Evolutionary conservation across 2,329 filamentous ascomycete species (phyloP).

Genomic region (Teratosphaeria gauchensis): DNA sequence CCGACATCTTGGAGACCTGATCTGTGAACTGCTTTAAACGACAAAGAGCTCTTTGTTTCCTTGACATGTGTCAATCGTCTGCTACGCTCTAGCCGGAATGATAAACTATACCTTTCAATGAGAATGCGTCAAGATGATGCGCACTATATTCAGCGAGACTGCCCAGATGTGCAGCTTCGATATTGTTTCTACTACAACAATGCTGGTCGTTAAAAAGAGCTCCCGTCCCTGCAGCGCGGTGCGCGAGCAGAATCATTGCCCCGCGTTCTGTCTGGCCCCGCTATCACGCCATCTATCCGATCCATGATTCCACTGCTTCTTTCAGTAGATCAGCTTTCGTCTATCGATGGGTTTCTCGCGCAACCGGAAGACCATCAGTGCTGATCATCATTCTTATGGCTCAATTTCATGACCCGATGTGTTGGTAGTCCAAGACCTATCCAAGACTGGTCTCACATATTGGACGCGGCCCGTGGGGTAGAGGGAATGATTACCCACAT

Average conservation of each 20-base stretch:
- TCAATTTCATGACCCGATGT: neutral
- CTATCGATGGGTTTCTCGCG: neutral
- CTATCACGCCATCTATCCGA: constrained; percentile 1
- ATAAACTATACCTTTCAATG: neutral
- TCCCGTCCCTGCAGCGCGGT: neutral
- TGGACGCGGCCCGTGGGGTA: neutral
- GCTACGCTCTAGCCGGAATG: neutral
- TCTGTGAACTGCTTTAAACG: constrained; percentile 17
- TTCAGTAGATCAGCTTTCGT: neutral
- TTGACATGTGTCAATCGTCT: constrained; percentile 7
- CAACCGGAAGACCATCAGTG: neutral
- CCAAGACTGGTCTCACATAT: neutral
- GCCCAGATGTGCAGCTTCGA: neutral
- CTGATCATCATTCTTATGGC: neutral
- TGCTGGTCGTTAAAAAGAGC: neutral
- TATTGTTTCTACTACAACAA: neutral
- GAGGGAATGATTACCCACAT: neutral
- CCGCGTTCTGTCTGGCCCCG: neutral
- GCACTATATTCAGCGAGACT: neutral
- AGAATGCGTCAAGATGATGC: neutral
- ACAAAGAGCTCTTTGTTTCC: constrained; percentile 8
- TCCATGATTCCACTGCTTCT: neutral
- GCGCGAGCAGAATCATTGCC: neutral
- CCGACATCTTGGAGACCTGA: constrained; percentile 21
- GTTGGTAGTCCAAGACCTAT: neutral